A percentile compares a stretch with the other conserved stretches of the same genome.
These are phyloP conservation scores for Pseudocercospora ulei DNA, from an alignment of 2,329 filamentous ascomycete species.

Conservation along the genomic window DNA sequence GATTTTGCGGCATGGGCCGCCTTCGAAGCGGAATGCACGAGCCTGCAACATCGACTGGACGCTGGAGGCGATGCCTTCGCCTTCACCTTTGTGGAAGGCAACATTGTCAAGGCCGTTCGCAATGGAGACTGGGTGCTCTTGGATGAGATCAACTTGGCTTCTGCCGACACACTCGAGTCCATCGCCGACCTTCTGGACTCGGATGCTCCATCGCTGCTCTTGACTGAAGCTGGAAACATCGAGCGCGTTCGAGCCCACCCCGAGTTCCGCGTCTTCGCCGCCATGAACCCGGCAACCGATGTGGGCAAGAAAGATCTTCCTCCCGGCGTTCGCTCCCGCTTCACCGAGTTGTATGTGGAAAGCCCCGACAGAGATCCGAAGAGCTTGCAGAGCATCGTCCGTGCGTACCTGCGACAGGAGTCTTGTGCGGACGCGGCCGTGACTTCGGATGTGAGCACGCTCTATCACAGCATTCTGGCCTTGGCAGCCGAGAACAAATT, in stretches of 20 bases:
- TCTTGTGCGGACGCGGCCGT: slow-evolving; percentile 62
- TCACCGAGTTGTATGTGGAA: slow-evolving; percentile 90
- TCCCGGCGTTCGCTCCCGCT: slow-evolving; percentile 76
- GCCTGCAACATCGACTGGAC: slow-evolving; percentile 70
- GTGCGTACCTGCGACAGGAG: slow-evolving; percentile 66
- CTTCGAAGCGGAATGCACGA: slow-evolving; percentile 63
- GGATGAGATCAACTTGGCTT: slow-evolving; percentile 94
- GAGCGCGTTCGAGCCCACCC: slow-evolving; percentile 82
- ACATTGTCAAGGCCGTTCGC: slow-evolving; percentile 86
- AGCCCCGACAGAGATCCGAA: slow-evolving; percentile 80
- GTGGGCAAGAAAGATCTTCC: slow-evolving; percentile 92
- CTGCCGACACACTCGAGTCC: slow-evolving; percentile 86
- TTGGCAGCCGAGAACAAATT: slow-evolving; percentile 72
- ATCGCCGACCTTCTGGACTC: slow-evolving; percentile 78
- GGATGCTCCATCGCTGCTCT: slow-evolving; percentile 66
- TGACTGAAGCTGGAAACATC: slow-evolving; percentile 88
- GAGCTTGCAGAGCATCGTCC: slow-evolving; percentile 78
- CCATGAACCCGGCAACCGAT: slow-evolving; percentile 98
- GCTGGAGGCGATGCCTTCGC: slow-evolving; percentile 68
- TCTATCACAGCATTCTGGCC: slow-evolving; percentile 81
- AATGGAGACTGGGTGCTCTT: slow-evolving; percentile 96
- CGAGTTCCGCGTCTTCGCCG: slow-evolving; percentile 90
- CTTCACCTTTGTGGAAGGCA: slow-evolving; percentile 92
- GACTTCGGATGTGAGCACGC: slow-evolving; percentile 67
- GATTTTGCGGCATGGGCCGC: slow-evolving; percentile 60